Evolutionary conservation across 2,329 filamentous ascomycete species (phyloP).

Genomic region (Penicillium oxalicum): DNA sequence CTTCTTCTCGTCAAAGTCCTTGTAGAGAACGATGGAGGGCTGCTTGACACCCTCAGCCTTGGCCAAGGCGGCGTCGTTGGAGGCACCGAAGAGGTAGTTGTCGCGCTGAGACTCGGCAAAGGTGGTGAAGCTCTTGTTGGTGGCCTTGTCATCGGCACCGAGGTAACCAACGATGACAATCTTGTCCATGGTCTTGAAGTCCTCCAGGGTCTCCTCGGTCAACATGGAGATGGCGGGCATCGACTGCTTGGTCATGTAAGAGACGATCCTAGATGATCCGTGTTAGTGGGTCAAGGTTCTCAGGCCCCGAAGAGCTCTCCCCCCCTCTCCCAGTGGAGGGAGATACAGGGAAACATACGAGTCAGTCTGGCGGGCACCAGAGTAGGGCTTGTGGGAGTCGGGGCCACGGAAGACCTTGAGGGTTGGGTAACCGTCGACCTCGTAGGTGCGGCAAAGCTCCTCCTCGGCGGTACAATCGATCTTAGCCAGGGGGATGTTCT

Average conservation of each 20-base stretch:
- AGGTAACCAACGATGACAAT: constrained; percentile 91
- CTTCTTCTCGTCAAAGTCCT: constrained; percentile 97
- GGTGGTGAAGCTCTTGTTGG: constrained; percentile 74
- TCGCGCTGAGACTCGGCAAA: constrained; percentile 75
- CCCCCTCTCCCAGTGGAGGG: background rate
- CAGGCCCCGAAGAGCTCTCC: no score
- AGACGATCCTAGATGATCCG: constrained; percentile 49
- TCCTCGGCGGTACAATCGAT: constrained; percentile 88
- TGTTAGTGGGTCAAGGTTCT: no score
- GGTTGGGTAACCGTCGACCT: constrained; percentile 96
- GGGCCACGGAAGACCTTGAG: constrained; percentile 96
- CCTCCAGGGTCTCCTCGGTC: constrained; percentile 74
- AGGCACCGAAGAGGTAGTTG: constrained; percentile 84
- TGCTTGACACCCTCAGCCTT: constrained; percentile 84
- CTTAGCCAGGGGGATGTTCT: constrained; percentile 45
- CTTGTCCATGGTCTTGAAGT: constrained; percentile 98
- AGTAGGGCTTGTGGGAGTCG: constrained; percentile 76
- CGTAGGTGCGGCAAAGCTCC: constrained; percentile 82
- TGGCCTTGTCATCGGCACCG: constrained; percentile 69
- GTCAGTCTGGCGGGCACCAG: constrained; percentile 81
- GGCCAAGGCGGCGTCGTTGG: constrained; percentile 74
- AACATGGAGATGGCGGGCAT: constrained; percentile 85
- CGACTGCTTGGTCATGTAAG: constrained; percentile 98
- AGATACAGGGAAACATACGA: constrained; percentile 39
- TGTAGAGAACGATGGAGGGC: constrained; percentile 89